phyloP scores from a whole-genome alignment of 2,329 filamentous ascomycete species.

The Fragosphaeria purpurea region DNA sequence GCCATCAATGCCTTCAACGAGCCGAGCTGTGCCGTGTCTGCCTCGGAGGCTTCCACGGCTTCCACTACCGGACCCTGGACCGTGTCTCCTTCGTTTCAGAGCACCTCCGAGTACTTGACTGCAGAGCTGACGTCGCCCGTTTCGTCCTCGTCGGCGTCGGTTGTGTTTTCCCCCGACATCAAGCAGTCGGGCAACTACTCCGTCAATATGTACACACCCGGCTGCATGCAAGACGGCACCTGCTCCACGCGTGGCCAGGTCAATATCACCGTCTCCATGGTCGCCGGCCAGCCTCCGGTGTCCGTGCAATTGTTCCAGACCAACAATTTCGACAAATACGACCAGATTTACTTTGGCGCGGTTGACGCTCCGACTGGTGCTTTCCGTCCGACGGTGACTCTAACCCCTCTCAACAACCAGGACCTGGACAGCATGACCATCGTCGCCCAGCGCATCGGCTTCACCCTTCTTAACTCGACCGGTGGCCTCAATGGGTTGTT shows the following conservation, averaged over 20 bases:
- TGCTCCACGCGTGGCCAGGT: conserved; percentile 71
- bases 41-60: conserved; percentile 51
- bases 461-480: conserved; percentile 61
- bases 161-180: conserved; percentile 77
- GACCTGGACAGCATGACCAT: conserved; percentile 54
- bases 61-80: conserved; percentile 67
- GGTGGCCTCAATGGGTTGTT: conserved; percentile 82
- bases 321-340: conserved; percentile 94
- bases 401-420: conserved; percentile 60
- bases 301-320: conserved; percentile 63
- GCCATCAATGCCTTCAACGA: conserved; percentile 85
- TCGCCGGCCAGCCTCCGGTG: conserved; percentile 40
- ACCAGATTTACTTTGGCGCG: conserved; percentile 77
- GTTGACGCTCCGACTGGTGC: conserved; percentile 63
- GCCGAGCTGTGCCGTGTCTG: conserved; percentile 61
- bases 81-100: conserved; percentile 55
- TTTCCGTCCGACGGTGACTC: conserved; percentile 72
- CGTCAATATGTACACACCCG: conserved; percentile 84
- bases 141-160: conserved; percentile 49
- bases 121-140: conserved; percentile 49
- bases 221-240: conserved; percentile 69
- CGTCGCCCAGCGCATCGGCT: conserved; percentile 83
- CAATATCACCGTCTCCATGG: conserved; percentile 50
- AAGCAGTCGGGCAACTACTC: conserved; percentile 85
- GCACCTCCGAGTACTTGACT: conserved; percentile 67